Evolutionary conservation across 2,329 filamentous ascomycete genomes (phyloP).

Genomic region (Colletotrichum chlorophyti): DNA sequence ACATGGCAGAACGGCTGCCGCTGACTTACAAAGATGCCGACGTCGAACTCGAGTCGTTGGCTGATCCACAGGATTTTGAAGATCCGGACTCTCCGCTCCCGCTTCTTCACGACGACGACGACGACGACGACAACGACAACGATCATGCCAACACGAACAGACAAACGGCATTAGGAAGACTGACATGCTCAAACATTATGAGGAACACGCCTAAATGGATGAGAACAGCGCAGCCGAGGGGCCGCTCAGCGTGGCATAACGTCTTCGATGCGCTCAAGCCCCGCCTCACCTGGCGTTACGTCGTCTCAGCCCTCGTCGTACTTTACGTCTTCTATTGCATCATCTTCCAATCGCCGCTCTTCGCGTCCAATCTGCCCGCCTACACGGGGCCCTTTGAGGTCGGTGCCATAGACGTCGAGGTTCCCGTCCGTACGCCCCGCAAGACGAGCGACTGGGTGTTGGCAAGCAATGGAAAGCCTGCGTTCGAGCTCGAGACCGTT

Average conservation of each 20-base stretch:
- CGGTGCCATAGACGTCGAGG: constrained; percentile 55
- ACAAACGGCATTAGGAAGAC: neutral
- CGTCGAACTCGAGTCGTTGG: constrained; percentile 11
- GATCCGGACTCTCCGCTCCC: constrained; percentile 16
- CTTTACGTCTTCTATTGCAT: constrained; percentile 48
- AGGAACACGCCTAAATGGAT: constrained; percentile 10
- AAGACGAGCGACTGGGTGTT: constrained; percentile 41
- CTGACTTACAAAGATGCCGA: constrained; percentile 8
- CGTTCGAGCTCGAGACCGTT: constrained; percentile 54
- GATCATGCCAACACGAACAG: too few species aligned
- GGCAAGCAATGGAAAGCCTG: constrained; percentile 42
- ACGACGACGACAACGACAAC: neutral
- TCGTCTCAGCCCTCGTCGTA: constrained; percentile 35
- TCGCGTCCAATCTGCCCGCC: constrained; percentile 50
- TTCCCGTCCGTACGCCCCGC: constrained; percentile 43
- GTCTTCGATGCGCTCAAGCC: constrained; percentile 34
- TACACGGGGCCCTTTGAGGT: constrained; percentile 53
- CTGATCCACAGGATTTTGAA: neutral
- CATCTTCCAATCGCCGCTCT: constrained; percentile 46
- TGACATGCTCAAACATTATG: neutral
- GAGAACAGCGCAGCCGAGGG: constrained; percentile 1
- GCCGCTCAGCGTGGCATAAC: neutral
- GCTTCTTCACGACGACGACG: neutral
- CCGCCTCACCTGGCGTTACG: constrained; percentile 42
- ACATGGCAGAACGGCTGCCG: neutral